Percentiles rank a stretch among this genome's conserved stretches.
Conservation (phyloP, 768 basidiomycete species). For the Daedaleopsis sinensis region DNA sequence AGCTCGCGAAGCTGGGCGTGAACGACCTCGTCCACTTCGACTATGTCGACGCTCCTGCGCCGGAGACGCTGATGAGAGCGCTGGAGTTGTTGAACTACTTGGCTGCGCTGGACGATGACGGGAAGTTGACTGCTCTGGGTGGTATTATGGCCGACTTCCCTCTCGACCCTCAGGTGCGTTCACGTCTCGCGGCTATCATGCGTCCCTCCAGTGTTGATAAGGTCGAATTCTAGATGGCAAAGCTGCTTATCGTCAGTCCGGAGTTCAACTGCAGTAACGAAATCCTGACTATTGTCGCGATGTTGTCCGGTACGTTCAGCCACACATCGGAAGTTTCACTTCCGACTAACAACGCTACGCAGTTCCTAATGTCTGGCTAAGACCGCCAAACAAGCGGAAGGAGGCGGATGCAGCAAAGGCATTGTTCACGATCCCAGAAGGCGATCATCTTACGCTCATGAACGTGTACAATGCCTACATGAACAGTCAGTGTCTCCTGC, state of each 20-base stretch:
- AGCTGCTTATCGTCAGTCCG: slow-evolving; percentile 92
- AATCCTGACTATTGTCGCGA: slow-evolving; percentile 91
- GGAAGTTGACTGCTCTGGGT: slow-evolving; percentile 85
- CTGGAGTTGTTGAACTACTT: slow-evolving; percentile 92
- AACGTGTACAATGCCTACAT: slow-evolving; percentile 96
- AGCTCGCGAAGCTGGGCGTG: slow-evolving; percentile 92
- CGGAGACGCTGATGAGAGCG: slow-evolving; percentile 92
- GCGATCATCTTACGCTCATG: slow-evolving; percentile 94
- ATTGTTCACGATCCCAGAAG: slow-evolving; percentile 84
- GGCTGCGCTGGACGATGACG: slow-evolving; percentile 92
- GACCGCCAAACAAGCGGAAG: slow-evolving; percentile 84
- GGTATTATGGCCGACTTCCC: slow-evolving; percentile 97
- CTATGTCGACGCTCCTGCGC: slow-evolving; percentile 33
- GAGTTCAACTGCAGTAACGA: slow-evolving; percentile 97
- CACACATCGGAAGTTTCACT: neutral
- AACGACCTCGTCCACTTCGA: slow-evolving; percentile 47
- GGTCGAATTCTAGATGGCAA: slow-evolving; percentile 62
- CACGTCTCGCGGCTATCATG: no score
- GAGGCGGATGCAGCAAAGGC: slow-evolving; percentile 95
- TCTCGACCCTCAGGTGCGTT: slow-evolving; percentile 85
- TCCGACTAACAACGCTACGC: neutral
- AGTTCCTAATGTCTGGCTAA: slow-evolving; percentile 47
- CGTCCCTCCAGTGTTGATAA: neutral
- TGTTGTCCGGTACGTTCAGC: slow-evolving; percentile 74
- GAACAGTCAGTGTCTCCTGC: slow-evolving; percentile 55